Base-by-base conservation (phyloP, 768 basidiomycete species). In the Psilocybe sp. region DNA sequence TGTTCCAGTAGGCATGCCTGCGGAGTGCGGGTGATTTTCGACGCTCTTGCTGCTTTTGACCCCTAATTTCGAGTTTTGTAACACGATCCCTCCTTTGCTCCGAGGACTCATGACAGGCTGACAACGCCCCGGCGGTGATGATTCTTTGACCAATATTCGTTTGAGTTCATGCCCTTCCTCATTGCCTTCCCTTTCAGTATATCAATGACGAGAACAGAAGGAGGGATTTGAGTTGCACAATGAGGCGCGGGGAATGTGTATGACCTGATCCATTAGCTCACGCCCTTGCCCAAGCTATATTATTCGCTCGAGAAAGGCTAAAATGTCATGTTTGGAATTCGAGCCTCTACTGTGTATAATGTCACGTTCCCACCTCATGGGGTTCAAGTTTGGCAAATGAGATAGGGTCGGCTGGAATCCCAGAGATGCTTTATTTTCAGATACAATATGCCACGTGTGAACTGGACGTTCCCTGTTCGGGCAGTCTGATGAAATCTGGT, bases 371-470 rank as follows among this genome's bases (percentile, higher is more conserved):
- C 40, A 44, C 46, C 39, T 28, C 15, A 40, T 44, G 36, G 39
- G 42, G 23, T 35, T 43, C 32, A 35, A 19, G 16, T 49, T 39
- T 47, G 40, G 43, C 37, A 44, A 44, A 43, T 37, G 20, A 23
- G 43, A 32, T 40, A 39, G 44, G 44, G 40, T 48, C 37, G 44
- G 48, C 40, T 44, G 40, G 52, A 50, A 14, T 40, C 43, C 38
- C 40, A 23, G 28, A 23, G 36, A 43, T 40, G 10, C 39, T 16
- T 39, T 32, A 40, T 37, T 36, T 37, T 56, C 47, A 45, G 54
- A 46, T 54, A 51, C 46, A 47, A 53, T 58, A 7, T 61, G 52
- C 60, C 60, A 61, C 60, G 60, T 61, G 60, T 51, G 50, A 52
- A 50, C 18, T 49, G 41, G 47, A 36, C 50, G 54, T 45, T 49